phyloP scores from a whole-genome alignment of 148 eudicot genomes.

The Cornus florida region DNA sequence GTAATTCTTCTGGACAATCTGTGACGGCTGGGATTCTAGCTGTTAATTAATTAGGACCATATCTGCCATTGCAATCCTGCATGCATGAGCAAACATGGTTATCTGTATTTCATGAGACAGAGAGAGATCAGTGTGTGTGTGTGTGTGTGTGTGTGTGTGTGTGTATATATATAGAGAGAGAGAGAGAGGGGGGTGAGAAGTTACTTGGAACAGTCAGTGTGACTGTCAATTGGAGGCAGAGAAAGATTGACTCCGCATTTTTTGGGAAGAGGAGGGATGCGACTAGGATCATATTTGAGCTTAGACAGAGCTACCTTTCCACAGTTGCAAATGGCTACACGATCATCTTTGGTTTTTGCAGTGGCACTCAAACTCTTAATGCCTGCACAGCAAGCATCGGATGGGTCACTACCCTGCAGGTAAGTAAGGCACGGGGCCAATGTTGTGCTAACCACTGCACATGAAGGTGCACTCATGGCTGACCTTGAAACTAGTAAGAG shows the following conservation, averaged over 20 bases:
- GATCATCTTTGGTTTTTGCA: not conserved
- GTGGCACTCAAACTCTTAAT: not conserved
- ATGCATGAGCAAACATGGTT: too few relatives aligned
- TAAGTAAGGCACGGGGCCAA: not conserved
- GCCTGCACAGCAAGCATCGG: not conserved
- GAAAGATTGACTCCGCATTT: not conserved
- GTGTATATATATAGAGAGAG: not conserved
- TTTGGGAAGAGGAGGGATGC: not conserved
- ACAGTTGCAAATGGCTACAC: not conserved
- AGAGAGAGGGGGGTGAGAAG: not conserved
- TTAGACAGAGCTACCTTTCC: not conserved
- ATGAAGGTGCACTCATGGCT: not conserved
- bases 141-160: too few relatives aligned
- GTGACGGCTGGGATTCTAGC: too few relatives aligned
- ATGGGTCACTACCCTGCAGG: not conserved
- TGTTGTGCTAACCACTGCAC: not conserved
- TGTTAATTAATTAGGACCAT: too few relatives aligned
- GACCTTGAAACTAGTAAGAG: not conserved
- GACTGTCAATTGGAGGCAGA: not conserved
- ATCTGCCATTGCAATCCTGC: too few relatives aligned
- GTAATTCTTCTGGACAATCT: too few relatives aligned
- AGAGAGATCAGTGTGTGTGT: too few relatives aligned
- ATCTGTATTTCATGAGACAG: too few relatives aligned
- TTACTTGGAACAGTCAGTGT: not conserved
- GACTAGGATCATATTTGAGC: not conserved